These are phyloP conservation scores for Fusarium siculi DNA, from an alignment of 2,329 filamentous ascomycete species.

Conservation along the genomic window DNA sequence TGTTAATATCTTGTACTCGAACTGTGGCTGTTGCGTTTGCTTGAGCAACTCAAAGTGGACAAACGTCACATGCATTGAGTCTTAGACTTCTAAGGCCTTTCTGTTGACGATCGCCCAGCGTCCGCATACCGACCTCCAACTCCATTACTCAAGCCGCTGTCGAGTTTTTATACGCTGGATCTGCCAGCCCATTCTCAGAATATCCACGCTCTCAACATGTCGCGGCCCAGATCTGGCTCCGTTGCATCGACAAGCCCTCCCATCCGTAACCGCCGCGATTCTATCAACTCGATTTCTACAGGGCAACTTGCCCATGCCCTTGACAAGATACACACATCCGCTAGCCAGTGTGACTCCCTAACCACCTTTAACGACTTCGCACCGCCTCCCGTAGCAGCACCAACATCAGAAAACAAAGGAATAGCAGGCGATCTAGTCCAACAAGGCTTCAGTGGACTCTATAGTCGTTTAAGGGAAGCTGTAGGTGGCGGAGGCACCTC, in stretches of 20 bases:
- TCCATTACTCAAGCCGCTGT: background rate
- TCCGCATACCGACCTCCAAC: background rate
- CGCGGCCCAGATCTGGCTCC: conserved; percentile 46
- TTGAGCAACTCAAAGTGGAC: conserved; percentile 26
- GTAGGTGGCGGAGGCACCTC: conserved; percentile 73
- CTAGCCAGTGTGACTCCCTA: conserved; percentile 84
- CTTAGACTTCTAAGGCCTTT: background rate
- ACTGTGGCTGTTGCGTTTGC: conserved; percentile 21
- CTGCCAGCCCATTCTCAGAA: background rate
- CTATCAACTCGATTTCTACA: conserved; percentile 60
- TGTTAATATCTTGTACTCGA: conserved; percentile 23
- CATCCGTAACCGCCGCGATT: conserved; percentile 51
- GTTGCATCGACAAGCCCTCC: conserved; percentile 47
- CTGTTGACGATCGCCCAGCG: background rate
- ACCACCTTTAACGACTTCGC: conserved; percentile 97
- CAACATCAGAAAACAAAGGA: conserved; percentile 73
- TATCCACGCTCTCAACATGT: conserved; percentile 28
- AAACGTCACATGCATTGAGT: conserved; percentile 25
- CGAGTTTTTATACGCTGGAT: background rate
- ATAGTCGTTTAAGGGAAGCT: conserved; percentile 84
- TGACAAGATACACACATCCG: conserved; percentile 87
- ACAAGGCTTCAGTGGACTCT: conserved; percentile 88
- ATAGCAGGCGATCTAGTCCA: conserved; percentile 80
- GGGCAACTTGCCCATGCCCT: conserved; percentile 81
- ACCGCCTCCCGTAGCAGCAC: conserved; percentile 70